phyloP scores from a whole-genome alignment of 1,284 basidiomycete species.

The Hypsizygus ulmarius region DNA sequence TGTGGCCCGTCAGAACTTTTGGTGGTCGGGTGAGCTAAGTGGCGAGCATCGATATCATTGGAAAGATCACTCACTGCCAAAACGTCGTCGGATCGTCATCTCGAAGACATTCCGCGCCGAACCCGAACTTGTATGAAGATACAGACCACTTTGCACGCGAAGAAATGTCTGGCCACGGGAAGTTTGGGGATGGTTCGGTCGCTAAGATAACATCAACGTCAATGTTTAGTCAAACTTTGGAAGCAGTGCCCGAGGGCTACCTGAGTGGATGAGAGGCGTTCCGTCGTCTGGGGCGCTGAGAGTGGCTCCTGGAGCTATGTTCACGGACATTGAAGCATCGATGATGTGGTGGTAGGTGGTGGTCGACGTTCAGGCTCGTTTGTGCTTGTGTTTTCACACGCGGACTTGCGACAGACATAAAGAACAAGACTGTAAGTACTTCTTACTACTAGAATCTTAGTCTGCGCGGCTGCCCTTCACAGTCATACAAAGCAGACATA shows the following conservation, averaged over 20 bases:
- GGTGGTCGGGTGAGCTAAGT: not conserved
- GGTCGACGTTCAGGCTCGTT: too few species aligned
- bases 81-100: conserved; percentile 91
- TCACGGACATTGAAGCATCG: conserved; percentile 16
- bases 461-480: too few species aligned
- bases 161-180: conserved; percentile 79
- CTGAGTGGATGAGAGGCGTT: conserved; percentile 32
- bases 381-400: too few species aligned
- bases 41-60: not conserved
- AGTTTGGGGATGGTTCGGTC: conserved; percentile 38
- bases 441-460: too few species aligned
- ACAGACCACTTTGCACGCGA: conserved; percentile 93
- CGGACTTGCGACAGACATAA: too few species aligned
- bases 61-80: conserved; percentile 84
- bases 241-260: conserved; percentile 15
- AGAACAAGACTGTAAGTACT: too few species aligned
- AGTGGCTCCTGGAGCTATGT: conserved; percentile 18
- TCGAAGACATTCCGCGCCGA: conserved; percentile 88
- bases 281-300: conserved; percentile 28
- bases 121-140: conserved; percentile 95
- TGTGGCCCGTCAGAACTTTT: conserved; percentile 94
- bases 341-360: too few species aligned
- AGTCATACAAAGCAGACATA: too few species aligned
- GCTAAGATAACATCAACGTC: conserved; percentile 12
- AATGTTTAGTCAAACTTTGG: conserved; percentile 1